Base-by-base conservation (phyloP, 1,284 basidiomycete genomes). In the Thelephora terrestris region DNA sequence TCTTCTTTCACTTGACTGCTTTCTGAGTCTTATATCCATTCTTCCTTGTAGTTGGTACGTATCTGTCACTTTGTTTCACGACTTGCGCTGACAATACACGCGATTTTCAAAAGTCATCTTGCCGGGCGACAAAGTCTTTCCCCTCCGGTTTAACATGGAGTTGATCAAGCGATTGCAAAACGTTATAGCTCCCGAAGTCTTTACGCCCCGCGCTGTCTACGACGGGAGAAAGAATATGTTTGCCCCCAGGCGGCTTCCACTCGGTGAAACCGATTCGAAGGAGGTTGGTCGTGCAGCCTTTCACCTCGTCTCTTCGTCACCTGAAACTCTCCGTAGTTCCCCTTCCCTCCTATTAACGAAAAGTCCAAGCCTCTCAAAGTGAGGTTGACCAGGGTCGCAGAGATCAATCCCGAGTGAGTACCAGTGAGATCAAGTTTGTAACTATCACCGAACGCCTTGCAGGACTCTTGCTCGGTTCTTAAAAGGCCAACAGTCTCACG, bases 171-270 rank as follows among this genome's bases (percentile, higher is more conserved):
- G 67, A 9, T 61, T 88, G 5, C 85, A 88, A 58, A 69, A 65
- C 12, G 57, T 63, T 0, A 66, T 74, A 5, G 76, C 77, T 0
- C 78, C 79, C 0, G 62, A 73, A 12, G 65, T 85, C 16, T 87
- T 85, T 56, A 81, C 73, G 1, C 79, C 79, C 2, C 73, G 69
- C 5, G 78, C 73, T 9, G 84, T 76, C 1, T 88, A 88, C 51
- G 85, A 90, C 52, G 85, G 86, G 1, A 68, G 84, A 17, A 89
- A 88, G 62, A 90, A 88, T 53, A 60, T 89, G 52, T 88, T 85
- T 58, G 66, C 79, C 10, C 65, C 74, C 4, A 66, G 70, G 39
- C 67, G 73, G 49, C 66, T 87, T 7, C 72, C 75, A 0, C 79
- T 87, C 48, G 76, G 72, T 7, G 69, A 69, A 1, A 60, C 53